These are phyloP conservation scores for Phytophthora idaei DNA, from an alignment of 352 stramenopile genomes.

Conservation along the genomic window DNA sequence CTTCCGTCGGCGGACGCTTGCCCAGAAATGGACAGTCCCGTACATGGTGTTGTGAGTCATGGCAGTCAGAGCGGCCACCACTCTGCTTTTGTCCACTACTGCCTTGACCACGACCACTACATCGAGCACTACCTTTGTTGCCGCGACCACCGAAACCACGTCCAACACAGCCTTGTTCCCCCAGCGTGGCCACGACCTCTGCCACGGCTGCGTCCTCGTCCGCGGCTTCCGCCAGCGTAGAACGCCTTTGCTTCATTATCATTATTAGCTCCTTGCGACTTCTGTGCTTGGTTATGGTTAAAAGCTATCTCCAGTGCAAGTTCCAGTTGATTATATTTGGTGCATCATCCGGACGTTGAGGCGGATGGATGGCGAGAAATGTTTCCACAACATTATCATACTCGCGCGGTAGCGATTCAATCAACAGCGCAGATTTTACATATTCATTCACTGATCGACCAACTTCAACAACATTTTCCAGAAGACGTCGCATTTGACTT, in stretches of 20 bases:
- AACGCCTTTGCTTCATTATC: neutral
- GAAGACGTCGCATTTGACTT: neutral
- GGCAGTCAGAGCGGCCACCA: neutral
- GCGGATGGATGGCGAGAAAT: neutral
- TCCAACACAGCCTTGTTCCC: neutral
- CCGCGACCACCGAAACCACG: neutral
- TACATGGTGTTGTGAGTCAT: neutral
- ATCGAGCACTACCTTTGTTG: neutral
- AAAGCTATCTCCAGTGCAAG: neutral
- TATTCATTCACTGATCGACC: neutral
- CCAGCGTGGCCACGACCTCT: neutral
- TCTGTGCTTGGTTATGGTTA: neutral
- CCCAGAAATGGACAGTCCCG: neutral
- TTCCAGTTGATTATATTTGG: no score
- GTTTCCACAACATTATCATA: neutral
- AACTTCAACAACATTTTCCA: neutral
- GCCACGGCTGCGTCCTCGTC: neutral
- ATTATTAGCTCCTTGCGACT: neutral
- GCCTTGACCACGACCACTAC: neutral
- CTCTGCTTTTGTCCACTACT: neutral
- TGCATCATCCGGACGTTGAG: no score
- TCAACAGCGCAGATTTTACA: neutral
- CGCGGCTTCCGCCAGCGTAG: neutral
- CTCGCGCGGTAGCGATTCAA: neutral
- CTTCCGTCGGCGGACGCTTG: neutral